Evolutionary conservation across 768 basidiomycete species (phyloP).

Genomic region (Kwoniella sp.): DNA sequence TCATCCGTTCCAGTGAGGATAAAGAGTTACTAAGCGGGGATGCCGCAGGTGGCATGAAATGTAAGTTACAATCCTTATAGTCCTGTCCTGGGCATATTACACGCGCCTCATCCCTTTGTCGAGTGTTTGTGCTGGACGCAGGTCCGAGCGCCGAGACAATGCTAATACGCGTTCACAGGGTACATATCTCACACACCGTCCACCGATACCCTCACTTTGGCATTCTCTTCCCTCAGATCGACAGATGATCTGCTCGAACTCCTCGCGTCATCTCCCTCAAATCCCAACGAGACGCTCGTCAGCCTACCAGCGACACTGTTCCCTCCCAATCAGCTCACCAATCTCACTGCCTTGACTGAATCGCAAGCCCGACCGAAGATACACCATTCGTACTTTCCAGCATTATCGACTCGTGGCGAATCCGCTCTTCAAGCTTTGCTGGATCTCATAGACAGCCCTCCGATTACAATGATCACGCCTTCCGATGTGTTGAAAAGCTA

Average conservation of each 20-base stretch:
- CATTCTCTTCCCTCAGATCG: conserved; percentile 39
- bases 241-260: conserved; percentile 41
- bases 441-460: conserved; percentile 34
- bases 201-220: conserved; percentile 44
- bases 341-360: not conserved
- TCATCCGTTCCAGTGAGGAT: conserved; percentile 23
- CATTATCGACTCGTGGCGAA: conserved; percentile 34
- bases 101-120: too few relatives aligned
- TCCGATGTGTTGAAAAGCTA: conserved; percentile 21
- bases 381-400: conserved; percentile 32
- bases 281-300: conserved; percentile 22
- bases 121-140: too few relatives aligned
- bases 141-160: not conserved
- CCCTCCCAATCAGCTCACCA: conserved; percentile 21
- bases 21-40: not conserved
- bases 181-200: conserved; percentile 49
- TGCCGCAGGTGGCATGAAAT: conserved; percentile 24
- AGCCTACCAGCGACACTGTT: conserved; percentile 36
- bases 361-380: conserved; percentile 19
- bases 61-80: conserved; percentile 6
- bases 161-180: conserved; percentile 24
- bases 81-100: too few relatives aligned
- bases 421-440: conserved; percentile 32
- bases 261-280: conserved; percentile 25
- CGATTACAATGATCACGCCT: conserved; percentile 14